phyloP scores from a whole-genome alignment of 768 basidiomycete species.

The Russula brevipes region DNA sequence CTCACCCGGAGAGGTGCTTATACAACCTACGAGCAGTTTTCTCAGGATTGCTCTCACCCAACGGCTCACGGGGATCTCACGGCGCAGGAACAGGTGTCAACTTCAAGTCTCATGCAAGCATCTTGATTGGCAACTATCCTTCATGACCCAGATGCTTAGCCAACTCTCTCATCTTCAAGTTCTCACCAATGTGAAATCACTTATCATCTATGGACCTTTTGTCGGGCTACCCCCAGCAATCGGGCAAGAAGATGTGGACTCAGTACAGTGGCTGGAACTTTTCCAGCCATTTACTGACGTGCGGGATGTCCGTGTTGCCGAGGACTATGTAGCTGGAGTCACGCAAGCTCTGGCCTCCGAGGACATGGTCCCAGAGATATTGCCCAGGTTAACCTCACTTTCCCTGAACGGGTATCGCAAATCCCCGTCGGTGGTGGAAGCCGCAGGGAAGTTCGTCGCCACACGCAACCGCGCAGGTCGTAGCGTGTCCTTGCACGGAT shows the following conservation, averaged over 20 bases:
- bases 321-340: not conserved
- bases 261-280: not conserved
- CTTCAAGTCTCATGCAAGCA: not conserved
- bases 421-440: not conserved
- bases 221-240: no score
- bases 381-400: not conserved
- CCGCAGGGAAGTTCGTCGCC: not conserved
- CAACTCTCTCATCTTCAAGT: not conserved
- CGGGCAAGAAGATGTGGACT: not conserved
- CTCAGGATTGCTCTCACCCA: not conserved
- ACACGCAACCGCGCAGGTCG: not conserved
- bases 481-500: not conserved
- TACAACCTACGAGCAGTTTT: not conserved
- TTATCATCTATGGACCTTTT: not conserved
- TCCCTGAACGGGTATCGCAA: not conserved
- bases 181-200: not conserved
- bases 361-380: not conserved
- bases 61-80: no score
- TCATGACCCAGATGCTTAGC: not conserved
- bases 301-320: not conserved
- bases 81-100: no score
- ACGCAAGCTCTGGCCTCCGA: not conserved
- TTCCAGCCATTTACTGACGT: not conserved
- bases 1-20: not conserved
- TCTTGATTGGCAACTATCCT: constrained; percentile 5